Evolutionary conservation across 257 asterid species (phyloP).

Genomic region (Ligustrum vulgare): DNA sequence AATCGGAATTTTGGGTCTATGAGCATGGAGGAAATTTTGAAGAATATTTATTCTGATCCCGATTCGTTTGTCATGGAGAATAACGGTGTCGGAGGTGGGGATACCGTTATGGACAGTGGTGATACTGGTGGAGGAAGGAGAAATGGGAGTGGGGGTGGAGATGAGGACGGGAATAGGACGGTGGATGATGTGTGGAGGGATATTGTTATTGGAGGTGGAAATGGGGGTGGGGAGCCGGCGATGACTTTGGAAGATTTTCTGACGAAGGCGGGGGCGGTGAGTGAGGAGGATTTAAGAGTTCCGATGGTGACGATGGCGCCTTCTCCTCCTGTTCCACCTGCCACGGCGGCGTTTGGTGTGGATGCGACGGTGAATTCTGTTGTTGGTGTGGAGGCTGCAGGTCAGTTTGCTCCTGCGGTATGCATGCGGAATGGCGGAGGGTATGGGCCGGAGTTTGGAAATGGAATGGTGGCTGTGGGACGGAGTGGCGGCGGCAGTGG

Average conservation of each 20-base stretch:
- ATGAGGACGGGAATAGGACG: constrained; percentile 34
- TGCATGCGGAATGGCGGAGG: constrained; percentile 63
- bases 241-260: constrained; percentile 90
- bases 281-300: constrained; percentile 77
- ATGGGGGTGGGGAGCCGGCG: constrained; percentile 41
- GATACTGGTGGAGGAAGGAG: constrained; percentile 23
- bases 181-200: constrained; percentile 74
- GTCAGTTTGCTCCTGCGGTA: constrained; percentile 37
- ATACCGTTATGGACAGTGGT: constrained; percentile 15
- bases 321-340: constrained; percentile 19
- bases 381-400: constrained; percentile 38
- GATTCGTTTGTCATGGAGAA: constrained; percentile 34
- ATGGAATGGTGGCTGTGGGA: constrained; percentile 49
- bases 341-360: constrained; percentile 30
- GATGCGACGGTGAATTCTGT: constrained; percentile 45
- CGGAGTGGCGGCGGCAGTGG: constrained; percentile 37
- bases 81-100: constrained; percentile 13
- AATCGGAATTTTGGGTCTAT: constrained; percentile 56
- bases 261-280: constrained; percentile 84
- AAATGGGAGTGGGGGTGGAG: constrained; percentile 37
- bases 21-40: constrained; percentile 83
- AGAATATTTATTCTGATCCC: constrained; percentile 65
- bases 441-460: constrained; percentile 58
- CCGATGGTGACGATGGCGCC: constrained; percentile 34
- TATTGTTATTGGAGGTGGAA: constrained; percentile 41